A percentile compares a stretch with the other conserved stretches of the same genome.
phyloP scores from a whole-genome alignment of 371 early-diverging fungal species.

The Saksenaea oblongispora region DNA sequence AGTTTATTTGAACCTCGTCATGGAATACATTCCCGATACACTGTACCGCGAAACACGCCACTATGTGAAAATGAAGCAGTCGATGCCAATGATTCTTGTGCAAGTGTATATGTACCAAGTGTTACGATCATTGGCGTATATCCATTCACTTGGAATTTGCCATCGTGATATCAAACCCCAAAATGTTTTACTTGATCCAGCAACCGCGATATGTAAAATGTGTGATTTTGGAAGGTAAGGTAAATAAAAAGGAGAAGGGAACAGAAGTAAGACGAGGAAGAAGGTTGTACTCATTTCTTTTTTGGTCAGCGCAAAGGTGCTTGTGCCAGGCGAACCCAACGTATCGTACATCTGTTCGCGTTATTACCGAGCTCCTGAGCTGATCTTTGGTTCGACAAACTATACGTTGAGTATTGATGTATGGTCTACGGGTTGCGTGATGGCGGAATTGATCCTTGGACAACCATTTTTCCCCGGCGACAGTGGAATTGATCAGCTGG shows the following conservation, averaged over 20 bases:
- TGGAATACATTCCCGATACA: conserved; percentile 96
- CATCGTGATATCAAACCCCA: conserved; percentile 75
- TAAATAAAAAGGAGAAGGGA: neutral
- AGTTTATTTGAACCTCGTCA: conserved; percentile 88
- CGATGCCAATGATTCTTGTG: conserved; percentile 86
- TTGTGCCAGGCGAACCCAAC: conserved; percentile 93
- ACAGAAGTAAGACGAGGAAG: neutral
- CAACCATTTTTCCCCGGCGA: conserved; percentile 99
- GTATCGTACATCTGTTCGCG: conserved; percentile 98
- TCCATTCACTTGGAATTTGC: conserved; percentile 81
- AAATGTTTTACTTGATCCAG: conserved; percentile 74
- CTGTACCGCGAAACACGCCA: conserved; percentile 89
- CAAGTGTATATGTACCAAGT: conserved; percentile 98
- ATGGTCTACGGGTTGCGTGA: conserved; percentile 99
- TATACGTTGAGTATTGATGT: conserved; percentile 93
- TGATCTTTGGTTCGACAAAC: conserved; percentile 96
- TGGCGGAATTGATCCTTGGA: conserved; percentile 97
- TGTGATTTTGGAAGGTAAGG: conserved; percentile 97
- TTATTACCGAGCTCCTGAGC: conserved; percentile 98
- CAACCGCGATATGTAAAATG: conserved; percentile 90
- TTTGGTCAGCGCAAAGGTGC: conserved; percentile 84
- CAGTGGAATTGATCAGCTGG: conserved; percentile 99
- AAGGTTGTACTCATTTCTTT: neutral
- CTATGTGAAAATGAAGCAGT: conserved; percentile 84
- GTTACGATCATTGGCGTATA: conserved; percentile 89